Percentiles rank a stretch among this genome's conserved stretches.
phyloP scores from a whole-genome alignment of 1,139 yeast species.

The Kurtzmaniella quercitrusa region DNA sequence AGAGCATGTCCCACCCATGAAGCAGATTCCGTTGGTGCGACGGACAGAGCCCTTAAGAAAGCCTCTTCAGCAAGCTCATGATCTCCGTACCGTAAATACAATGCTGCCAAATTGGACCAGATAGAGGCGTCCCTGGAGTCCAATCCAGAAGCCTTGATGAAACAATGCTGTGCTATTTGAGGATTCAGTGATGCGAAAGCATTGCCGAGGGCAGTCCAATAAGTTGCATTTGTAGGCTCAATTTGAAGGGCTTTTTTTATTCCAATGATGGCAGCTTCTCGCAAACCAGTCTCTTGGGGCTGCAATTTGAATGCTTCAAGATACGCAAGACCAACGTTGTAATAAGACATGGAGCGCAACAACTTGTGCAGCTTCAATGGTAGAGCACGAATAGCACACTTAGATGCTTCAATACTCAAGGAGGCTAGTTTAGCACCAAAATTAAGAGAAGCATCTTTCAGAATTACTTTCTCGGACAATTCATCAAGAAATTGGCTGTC shows the following conservation, averaged over 20 bases:
- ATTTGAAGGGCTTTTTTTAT: constrained; percentile 66
- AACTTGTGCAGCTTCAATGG: constrained; percentile 41
- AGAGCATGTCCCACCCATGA: constrained; percentile 91
- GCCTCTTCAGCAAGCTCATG: constrained; percentile 69
- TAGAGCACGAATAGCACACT: constrained; percentile 24
- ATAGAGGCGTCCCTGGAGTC: constrained; percentile 64
- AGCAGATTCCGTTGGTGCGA: constrained; percentile 72
- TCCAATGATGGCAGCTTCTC: constrained; percentile 50
- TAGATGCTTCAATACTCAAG: constrained; percentile 26
- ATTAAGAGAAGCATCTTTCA: constrained; percentile 1
- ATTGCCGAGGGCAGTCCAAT: constrained; percentile 84
- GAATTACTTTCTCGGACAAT: constrained; percentile 3
- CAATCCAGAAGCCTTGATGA: constrained; percentile 72
- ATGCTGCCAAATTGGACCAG: constrained; percentile 81
- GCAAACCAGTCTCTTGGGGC: constrained; percentile 17
- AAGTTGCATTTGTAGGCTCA: constrained; percentile 65
- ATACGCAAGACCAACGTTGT: constrained; percentile 69
- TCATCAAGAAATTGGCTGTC: constrained; percentile 6
- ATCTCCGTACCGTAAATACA: constrained; percentile 70
- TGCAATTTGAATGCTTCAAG: constrained; percentile 43
- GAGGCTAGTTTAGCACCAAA: constrained; percentile 16
- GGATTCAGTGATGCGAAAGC: constrained; percentile 59
- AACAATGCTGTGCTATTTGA: constrained; percentile 85
- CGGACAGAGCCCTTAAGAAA: constrained; percentile 69
- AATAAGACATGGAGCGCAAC: constrained; percentile 58